Conservation (phyloP, 148 eudicot species). For the Polygonum maritimum region DNA sequence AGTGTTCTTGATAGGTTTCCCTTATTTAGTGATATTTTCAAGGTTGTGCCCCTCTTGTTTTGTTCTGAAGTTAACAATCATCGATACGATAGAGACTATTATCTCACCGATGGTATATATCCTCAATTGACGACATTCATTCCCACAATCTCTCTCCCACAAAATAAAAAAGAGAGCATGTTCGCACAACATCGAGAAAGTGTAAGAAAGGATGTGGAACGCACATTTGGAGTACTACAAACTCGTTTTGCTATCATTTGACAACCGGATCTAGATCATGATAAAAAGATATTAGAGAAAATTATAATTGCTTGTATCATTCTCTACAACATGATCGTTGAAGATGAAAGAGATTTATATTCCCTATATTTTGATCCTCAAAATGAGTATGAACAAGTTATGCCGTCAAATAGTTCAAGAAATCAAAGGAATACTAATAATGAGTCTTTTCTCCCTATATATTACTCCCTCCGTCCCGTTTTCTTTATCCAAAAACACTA, state of each 20-base stretch:
- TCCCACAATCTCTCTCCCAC: conserved; percentile 1
- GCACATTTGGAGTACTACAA: conserved; percentile 13
- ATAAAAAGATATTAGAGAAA: background rate
- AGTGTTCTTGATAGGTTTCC: conserved; percentile 1
- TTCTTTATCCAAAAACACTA: too few relatives aligned
- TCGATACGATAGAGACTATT: conserved; percentile 6
- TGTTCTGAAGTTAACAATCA: background rate
- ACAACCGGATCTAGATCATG: background rate
- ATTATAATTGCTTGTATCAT: conserved; percentile 8
- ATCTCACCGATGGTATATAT: conserved; percentile 9
- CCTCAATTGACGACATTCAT: background rate
- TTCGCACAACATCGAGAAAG: conserved; percentile 1
- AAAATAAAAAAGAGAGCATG: background rate
- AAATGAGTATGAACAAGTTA: background rate
- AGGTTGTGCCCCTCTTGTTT: background rate
- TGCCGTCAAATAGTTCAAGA: background rate
- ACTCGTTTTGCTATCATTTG: conserved; percentile 1
- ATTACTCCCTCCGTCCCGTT: too few relatives aligned
- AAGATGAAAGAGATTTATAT: conserved; percentile 7
- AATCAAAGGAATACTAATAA: background rate
- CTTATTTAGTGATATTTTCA: background rate
- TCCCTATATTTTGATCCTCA: background rate
- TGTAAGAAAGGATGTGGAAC: conserved; percentile 6
- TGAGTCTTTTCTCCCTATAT: background rate
- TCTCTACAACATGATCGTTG: conserved; percentile 12